phyloP scores from a whole-genome alignment of 805 yeast species.

The Wickerhamomyces rabaulensis region DNA sequence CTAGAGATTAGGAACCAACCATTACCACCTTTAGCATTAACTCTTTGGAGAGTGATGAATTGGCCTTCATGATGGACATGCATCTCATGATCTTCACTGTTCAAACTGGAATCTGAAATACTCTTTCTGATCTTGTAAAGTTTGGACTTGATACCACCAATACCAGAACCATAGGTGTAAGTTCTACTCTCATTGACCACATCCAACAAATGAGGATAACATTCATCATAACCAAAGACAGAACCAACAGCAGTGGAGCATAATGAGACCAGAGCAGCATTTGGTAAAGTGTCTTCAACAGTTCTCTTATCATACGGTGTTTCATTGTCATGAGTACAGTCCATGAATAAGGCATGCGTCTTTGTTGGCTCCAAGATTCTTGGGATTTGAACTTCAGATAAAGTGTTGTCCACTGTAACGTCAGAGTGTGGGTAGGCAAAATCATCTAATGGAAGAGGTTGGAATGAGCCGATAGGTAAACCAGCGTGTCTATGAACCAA shows the following conservation, averaged over 20 bases:
- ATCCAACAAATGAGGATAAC: constrained; percentile 76
- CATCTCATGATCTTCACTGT: constrained; percentile 71
- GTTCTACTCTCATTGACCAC: constrained; percentile 71
- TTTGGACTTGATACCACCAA: constrained; percentile 62
- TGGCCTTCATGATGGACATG: constrained; percentile 93
- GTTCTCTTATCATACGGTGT: constrained; percentile 86
- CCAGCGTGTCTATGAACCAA: constrained; percentile 93
- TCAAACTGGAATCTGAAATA: constrained; percentile 44
- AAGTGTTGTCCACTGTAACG: constrained; percentile 21
- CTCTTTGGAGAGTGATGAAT: constrained; percentile 83
- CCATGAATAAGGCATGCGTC: constrained; percentile 97
- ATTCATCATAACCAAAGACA: constrained; percentile 90
- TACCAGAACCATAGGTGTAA: constrained; percentile 59
- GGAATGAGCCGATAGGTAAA: constrained; percentile 87
- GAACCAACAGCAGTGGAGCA: constrained; percentile 94
- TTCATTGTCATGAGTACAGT: constrained; percentile 95
- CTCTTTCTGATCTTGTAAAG: constrained; percentile 53
- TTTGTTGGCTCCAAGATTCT: constrained; percentile 56
- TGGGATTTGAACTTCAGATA: constrained; percentile 67
- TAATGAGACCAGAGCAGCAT: constrained; percentile 89
- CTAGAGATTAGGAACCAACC: constrained; percentile 90
- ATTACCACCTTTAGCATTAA: constrained; percentile 74
- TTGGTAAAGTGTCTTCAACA: constrained; percentile 89
- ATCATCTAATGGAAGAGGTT: constrained; percentile 72
- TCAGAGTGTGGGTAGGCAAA: constrained; percentile 51